Conservation (phyloP, 495 filamentous ascomycete genomes). For the Trichoderma erinaceum region DNA sequence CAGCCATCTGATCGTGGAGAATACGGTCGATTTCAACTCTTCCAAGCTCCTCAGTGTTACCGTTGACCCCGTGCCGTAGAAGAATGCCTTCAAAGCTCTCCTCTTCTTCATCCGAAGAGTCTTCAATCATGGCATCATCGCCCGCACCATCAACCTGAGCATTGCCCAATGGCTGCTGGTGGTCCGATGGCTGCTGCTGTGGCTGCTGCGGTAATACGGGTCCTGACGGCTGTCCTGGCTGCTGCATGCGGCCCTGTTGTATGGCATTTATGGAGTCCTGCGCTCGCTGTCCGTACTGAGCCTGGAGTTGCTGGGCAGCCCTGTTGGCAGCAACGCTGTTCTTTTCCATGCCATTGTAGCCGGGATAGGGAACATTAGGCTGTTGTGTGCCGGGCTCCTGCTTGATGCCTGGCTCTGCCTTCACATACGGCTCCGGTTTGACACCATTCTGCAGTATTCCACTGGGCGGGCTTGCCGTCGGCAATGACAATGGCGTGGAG, state of each 20-base stretch:
- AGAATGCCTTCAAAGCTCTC: constrained; percentile 43
- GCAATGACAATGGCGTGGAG: constrained; percentile 23
- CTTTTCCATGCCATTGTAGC: constrained; percentile 19
- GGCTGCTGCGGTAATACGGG: constrained; percentile 36
- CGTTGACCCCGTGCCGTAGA: constrained; percentile 37
- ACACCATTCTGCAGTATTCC: constrained; percentile 27
- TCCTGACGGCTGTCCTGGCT: constrained; percentile 33
- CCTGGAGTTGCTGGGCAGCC: constrained; percentile 60
- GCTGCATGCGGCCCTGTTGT: constrained; percentile 27
- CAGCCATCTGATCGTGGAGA: constrained; percentile 61
- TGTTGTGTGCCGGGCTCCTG: constrained; percentile 28
- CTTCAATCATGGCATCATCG: constrained; percentile 27
- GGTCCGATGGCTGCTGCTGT: constrained; percentile 32
- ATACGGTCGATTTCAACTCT: constrained; percentile 53
- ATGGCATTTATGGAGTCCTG: constrained; percentile 57
- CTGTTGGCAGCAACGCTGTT: constrained; percentile 52
- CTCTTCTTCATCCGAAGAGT: constrained; percentile 45
- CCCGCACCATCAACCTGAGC: constrained; percentile 71
- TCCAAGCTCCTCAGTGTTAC: constrained; percentile 39
- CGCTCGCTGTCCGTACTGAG: constrained; percentile 66
- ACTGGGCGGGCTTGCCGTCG: constrained; percentile 28
- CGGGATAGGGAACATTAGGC: constrained; percentile 12
- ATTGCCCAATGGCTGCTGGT: constrained; percentile 31
- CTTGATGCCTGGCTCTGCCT: constrained; percentile 22
- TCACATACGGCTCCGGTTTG: constrained; percentile 33